Percentiles rank a stretch among this genome's conserved stretches.
phyloP scores from a whole-genome alignment of 2,329 filamentous ascomycete species.

The Hypoxylon sp. region DNA sequence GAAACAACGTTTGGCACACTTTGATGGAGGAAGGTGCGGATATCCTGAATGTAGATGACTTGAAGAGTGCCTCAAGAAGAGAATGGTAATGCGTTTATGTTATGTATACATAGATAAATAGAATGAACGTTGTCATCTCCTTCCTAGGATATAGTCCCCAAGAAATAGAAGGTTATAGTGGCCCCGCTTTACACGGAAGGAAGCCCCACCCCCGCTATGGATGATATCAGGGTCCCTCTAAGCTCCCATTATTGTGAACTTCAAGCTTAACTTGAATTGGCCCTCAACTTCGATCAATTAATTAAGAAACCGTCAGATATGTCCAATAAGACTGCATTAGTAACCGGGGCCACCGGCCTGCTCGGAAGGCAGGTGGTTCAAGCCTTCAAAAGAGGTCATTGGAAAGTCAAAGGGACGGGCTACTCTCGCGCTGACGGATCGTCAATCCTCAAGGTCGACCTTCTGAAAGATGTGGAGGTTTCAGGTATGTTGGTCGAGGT shows the following conservation, averaged over 20 bases:
- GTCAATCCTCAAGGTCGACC: constrained; percentile 73
- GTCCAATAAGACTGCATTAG: constrained; percentile 70
- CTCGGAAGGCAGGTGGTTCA: constrained; percentile 84
- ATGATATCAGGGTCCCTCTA: constrained; percentile 26
- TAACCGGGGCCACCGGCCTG: constrained; percentile 89
- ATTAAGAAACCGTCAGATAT: constrained; percentile 45
- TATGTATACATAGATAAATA: not conserved
- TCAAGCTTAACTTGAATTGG: constrained; percentile 7
- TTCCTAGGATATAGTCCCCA: not conserved
- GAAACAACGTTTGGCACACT: constrained; percentile 70
- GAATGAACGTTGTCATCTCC: not conserved
- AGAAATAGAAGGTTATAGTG: not conserved
- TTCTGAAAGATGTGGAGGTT: constrained; percentile 64
- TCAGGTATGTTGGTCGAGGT: constrained; percentile 65
- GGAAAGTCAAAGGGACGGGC: constrained; percentile 80
- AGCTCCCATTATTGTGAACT: constrained; percentile 1
- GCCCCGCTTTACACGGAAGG: constrained; percentile 19
- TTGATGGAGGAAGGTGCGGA: constrained; percentile 71
- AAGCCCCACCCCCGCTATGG: constrained; percentile 37
- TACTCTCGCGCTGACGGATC: constrained; percentile 80
- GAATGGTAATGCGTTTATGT: constrained; percentile 55
- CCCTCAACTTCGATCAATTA: not conserved
- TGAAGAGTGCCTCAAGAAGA: constrained; percentile 61
- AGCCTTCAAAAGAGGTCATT: constrained; percentile 76
- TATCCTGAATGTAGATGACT: constrained; percentile 73